Percentiles rank a stretch among this genome's conserved stretches.
Evolutionary conservation across 345 rosid species (phyloP).

Genomic region (Citrus medica): DNA sequence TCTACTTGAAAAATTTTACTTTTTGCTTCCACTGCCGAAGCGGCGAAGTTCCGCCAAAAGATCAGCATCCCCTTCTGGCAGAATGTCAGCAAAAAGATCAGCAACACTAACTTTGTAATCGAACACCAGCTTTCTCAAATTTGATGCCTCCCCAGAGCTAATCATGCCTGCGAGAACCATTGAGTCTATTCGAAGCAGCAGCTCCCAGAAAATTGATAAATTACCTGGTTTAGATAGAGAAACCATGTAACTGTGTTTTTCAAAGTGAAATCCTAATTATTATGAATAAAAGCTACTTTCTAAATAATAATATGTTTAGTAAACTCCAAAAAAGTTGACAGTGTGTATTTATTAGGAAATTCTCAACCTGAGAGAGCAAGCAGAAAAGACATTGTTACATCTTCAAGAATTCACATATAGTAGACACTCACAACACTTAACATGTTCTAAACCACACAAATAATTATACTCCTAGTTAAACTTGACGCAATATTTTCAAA

Average conservation of each 20-base stretch:
- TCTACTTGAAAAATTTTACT: constrained; percentile 27
- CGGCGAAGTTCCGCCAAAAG: constrained; percentile 57
- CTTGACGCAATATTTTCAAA: neutral
- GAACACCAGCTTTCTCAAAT: constrained; percentile 50
- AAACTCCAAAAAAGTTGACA: neutral
- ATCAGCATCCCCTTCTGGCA: constrained; percentile 49
- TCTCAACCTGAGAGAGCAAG: neutral
- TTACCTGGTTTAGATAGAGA: constrained; percentile 42
- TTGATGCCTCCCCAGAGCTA: constrained; percentile 53
- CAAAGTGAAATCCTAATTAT: neutral
- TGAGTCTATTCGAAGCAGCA: constrained; percentile 72
- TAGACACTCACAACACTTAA: neutral
- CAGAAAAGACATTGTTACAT: neutral
- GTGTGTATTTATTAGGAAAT: neutral
- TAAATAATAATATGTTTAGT: neutral
- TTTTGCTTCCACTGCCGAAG: constrained; percentile 46
- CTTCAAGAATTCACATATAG: neutral
- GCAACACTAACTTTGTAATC: constrained; percentile 41
- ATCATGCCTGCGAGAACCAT: constrained; percentile 64
- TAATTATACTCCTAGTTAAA: neutral
- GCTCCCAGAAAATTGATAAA: constrained; percentile 52
- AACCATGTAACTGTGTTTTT: constrained; percentile 3
- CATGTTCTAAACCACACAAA: neutral
- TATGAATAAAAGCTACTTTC: neutral
- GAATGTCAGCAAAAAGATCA: constrained; percentile 41